phyloP scores from a whole-genome alignment of 1,139 yeast species.

The Sugiyamaella xylanicola region DNA sequence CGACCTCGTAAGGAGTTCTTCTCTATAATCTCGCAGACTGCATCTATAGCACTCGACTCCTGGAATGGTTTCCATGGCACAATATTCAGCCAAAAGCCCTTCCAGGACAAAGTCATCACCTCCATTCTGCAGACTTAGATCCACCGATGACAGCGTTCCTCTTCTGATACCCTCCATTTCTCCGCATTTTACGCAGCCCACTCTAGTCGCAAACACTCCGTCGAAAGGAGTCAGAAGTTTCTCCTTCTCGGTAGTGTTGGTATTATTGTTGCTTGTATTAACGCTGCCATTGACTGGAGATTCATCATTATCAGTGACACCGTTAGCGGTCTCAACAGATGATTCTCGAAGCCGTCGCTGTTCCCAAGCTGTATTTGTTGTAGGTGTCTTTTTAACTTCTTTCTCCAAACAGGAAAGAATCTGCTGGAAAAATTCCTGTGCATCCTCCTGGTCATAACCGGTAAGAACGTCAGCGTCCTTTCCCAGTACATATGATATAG shows the following conservation, averaged over 20 bases:
- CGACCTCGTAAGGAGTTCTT: conserved; percentile 49
- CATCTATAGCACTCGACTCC: conserved; percentile 94
- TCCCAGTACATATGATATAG: conserved; percentile 81
- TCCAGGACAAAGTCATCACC: conserved; percentile 47
- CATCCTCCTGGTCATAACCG: conserved; percentile 92
- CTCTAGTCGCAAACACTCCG: conserved; percentile 82
- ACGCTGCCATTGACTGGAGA: not conserved
- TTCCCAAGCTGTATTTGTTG: conserved; percentile 11
- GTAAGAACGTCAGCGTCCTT: conserved; percentile 74
- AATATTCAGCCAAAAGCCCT: conserved; percentile 70
- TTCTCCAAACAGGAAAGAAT: conserved; percentile 71
- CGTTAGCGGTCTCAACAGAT: conserved; percentile 21
- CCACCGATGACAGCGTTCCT: conserved; percentile 78
- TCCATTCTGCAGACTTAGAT: conserved; percentile 56
- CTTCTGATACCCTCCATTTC: conserved; percentile 90
- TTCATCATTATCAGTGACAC: not conserved
- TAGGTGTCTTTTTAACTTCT: conserved; percentile 44
- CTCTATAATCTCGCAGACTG: conserved; percentile 65
- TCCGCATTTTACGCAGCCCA: conserved; percentile 87
- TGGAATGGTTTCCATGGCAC: conserved; percentile 78
- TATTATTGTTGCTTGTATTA: not conserved
- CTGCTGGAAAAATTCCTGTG: conserved; percentile 89
- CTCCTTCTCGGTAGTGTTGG: conserved; percentile 15
- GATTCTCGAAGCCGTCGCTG: conserved; percentile 15
- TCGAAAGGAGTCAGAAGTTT: conserved; percentile 83